Base-by-base conservation (phyloP, 192 early-diverging fungal genomes). In the Coemansia umbellata region DNA sequence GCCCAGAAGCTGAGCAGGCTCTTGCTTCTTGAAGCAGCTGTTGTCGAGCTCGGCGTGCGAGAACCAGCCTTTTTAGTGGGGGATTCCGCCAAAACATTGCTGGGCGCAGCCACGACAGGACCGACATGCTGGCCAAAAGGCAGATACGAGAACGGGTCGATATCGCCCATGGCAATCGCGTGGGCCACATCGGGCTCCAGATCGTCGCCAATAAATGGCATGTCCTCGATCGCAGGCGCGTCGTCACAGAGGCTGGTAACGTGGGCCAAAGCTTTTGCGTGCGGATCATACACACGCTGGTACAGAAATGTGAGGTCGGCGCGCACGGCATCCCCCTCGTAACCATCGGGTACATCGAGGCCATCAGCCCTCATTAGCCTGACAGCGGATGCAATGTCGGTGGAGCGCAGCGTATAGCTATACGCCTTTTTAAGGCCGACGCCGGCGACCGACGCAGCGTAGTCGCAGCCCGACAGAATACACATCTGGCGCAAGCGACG, bases 401-500 rank as follows among this genome's bases (percentile, higher is more conserved):
- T 78, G 0, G 92, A 54, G 3, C 55, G 56, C 31, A 55, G 30
- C 13, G 82, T 53, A 28, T 63, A 61, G 8, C 74, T 50, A 19
- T 85, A 68, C 0, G 95, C 93, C 32, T 76, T 91, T 58, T 88
- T 91, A 17, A 99, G 63, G 0, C 95, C 97, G 32, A 99, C 82
- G 2, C 93, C 89, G 2, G 84, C 81, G 8, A 92, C 71, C 0
- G 87, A 91, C 0, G 86, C 82, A 14, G 94, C 62, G 56, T 99
- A 99, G 54, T 99, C 97, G 63, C 97, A 99, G n/a, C 97, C 97
- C 0, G 89, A 84, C n/a, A 99, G 47, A 27, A 99, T 98, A 56
- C 93, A 94, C 89, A 95, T 89, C 9, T 91, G 83, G 8, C 91
- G 84, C 48, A 99, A 82, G 41, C 78, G 69, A 1, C 55, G 65